A percentile compares a stretch with the other conserved stretches of the same genome.
phyloP scores from a whole-genome alignment of 331 rosid genomes.

The Acacia concinna region DNA sequence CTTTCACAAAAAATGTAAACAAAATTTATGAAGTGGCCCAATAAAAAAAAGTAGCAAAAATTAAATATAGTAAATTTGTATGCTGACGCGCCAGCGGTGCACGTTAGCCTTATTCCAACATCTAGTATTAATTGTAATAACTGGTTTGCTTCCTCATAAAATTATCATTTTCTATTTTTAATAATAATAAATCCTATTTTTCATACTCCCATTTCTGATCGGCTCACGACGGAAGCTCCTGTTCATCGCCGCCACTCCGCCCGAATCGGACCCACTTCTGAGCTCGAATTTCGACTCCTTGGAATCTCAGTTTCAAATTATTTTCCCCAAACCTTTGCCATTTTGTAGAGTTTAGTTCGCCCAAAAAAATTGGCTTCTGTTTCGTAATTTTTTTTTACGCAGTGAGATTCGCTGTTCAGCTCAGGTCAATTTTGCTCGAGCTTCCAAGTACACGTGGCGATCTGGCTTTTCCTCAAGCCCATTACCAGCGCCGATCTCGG shows the following conservation, averaged over 20 bases:
- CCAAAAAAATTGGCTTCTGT: constrained; percentile 34
- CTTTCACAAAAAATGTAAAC: background rate
- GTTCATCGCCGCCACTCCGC: constrained; percentile 35
- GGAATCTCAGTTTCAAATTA: background rate
- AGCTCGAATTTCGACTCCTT: constrained; percentile 30
- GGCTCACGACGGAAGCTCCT: constrained; percentile 43
- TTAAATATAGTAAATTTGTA: background rate
- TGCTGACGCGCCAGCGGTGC: constrained; percentile 43
- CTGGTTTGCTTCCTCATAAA: background rate
- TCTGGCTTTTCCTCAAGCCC: constrained; percentile 56
- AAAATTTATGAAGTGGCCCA: background rate
- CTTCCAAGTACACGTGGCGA: constrained; percentile 72
- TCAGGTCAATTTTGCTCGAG: constrained; percentile 51
- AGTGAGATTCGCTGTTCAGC: constrained; percentile 43
- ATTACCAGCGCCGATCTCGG: constrained; percentile 51
- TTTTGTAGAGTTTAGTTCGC: background rate
- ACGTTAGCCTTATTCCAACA: constrained; percentile 42
- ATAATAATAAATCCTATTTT: constrained; percentile 27
- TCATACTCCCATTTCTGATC: constrained; percentile 44
- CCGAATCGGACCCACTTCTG: constrained; percentile 27
- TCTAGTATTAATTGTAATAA: constrained; percentile 2
- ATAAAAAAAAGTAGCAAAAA: background rate
- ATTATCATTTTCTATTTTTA: background rate
- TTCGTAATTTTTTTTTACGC: constrained; percentile 34
- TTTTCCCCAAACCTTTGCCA: constrained; percentile 10